These are phyloP conservation scores for Russula sp. DNA, from an alignment of 768 basidiomycete species.

Conservation along the genomic window DNA sequence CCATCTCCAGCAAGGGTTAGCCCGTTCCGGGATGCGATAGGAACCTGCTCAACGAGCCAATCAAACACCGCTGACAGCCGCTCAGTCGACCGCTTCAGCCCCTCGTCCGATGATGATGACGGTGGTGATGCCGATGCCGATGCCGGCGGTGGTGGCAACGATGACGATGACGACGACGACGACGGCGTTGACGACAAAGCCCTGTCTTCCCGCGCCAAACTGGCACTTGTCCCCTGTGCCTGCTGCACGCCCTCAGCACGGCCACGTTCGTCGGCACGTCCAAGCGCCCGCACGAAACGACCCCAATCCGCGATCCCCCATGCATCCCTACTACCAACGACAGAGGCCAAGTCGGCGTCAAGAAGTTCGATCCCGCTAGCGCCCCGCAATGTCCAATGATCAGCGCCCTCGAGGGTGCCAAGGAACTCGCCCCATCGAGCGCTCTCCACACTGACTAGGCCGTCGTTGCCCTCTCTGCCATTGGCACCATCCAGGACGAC, in stretches of 20 bases:
- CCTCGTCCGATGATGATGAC: conserved; percentile 39
- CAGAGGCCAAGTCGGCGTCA: conserved; percentile 55
- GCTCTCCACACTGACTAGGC: conserved; percentile 85
- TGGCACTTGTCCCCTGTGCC: not conserved
- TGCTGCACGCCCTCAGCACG: conserved; percentile 10
- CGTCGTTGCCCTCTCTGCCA: conserved; percentile 83
- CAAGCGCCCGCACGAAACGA: conserved; percentile 50
- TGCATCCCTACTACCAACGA: conserved; percentile 43
- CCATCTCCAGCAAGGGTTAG: conserved; percentile 16
- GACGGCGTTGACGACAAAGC: not conserved
- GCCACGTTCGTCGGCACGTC: conserved; percentile 37
- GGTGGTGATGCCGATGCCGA: too few relatives aligned
- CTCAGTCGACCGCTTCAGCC: conserved; percentile 65
- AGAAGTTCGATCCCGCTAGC: conserved; percentile 72
- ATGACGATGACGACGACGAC: not conserved
- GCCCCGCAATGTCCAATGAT: conserved; percentile 97
- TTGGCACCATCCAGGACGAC: conserved; percentile 85
- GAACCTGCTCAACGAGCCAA: conserved; percentile 71
- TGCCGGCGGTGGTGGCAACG: too few relatives aligned
- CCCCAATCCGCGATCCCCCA: conserved; percentile 56
- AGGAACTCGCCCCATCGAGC: conserved; percentile 97
- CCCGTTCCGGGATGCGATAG: conserved; percentile 23
- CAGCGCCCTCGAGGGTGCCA: conserved; percentile 82
- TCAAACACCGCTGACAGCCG: conserved; percentile 73
- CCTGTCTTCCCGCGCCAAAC: not conserved